Evolutionary conservation across 257 asterid species (phyloP), one percentile per base, ranked within the genome.

Genomic region (Leonotis leonurus): DNA sequence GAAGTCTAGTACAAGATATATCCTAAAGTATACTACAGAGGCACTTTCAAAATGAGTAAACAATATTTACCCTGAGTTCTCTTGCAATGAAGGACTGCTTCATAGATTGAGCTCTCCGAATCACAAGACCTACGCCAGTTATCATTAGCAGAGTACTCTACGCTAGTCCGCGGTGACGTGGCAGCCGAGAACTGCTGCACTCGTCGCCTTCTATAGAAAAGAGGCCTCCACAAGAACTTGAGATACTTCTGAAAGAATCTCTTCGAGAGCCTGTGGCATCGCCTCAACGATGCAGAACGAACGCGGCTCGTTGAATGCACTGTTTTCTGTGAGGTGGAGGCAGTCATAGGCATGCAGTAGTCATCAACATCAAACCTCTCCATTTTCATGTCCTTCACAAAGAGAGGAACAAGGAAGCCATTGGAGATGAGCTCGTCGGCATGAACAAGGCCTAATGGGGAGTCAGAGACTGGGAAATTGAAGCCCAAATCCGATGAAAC

Each of bases 81-180:
- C 69, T 90, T 90, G 75, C 98, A 90, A 41, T 90, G 96, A 37
- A 87, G 91, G 27, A 90, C 95, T 4, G 98, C 98, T 75, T 90
- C 98, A 65, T 80, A 68, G 56, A 90, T 90, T 8, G 96, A 85
- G 75, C 86, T 81, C 80, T 90, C 98, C 3, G 98, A 90, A 60
- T 90, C 98, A 65, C 95, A 87, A 21, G 94, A 89, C 58, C 82
- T 75, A 3, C 95, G 78, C 89, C 91, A 84, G 41, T 74, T 75
- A 55, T 84, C 94, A 65, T 87, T 90, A 32, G 65, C 73, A 6
- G 94, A 84, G 54, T 73, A 80, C 4, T 94, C 84, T 1, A 68
- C 66, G 55, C 95, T 88, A 1, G 86, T 81, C 72, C 95, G 74
- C 0, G 96, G 96, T 2, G 95, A 85, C 5, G 79, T 74, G 30